Percentiles rank a stretch among this genome's conserved stretches.
Evolutionary conservation across 2,329 filamentous ascomycete genomes (phyloP).

Genomic region (Coniochaeta ligniaria): DNA sequence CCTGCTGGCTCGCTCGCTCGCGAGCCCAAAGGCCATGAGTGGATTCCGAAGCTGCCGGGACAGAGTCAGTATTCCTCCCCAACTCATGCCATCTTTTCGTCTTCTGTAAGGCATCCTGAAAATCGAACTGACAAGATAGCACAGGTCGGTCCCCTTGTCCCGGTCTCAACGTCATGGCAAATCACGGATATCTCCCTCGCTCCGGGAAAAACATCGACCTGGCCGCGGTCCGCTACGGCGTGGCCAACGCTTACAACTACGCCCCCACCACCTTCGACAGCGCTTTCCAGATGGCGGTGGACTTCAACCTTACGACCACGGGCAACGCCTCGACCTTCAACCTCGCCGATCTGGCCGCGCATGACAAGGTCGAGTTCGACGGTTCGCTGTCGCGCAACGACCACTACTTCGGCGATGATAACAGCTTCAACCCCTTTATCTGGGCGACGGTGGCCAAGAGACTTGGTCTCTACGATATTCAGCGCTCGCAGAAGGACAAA

Average conservation of each 20-base stretch:
- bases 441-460: constrained; percentile 3
- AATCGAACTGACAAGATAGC: neutral
- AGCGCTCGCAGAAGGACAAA: constrained; percentile 6
- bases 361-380: constrained; percentile 13
- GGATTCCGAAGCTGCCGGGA: neutral
- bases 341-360: constrained; percentile 11
- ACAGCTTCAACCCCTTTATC: constrained; percentile 2
- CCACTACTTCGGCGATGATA: constrained; percentile 5
- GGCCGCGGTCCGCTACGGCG: constrained; percentile 15
- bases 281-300: constrained; percentile 19
- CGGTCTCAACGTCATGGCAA: constrained; percentile 27
- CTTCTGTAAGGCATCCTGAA: neutral
- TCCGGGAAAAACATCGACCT: constrained; percentile 20
- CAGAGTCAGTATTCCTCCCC: constrained; percentile 2
- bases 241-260: constrained; percentile 21
- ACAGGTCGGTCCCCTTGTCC: constrained; percentile 22
- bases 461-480: constrained; percentile 9
- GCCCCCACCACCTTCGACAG: constrained; percentile 13
- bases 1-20: neutral
- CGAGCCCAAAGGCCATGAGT: constrained; percentile 6
- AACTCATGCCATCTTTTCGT: neutral
- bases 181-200: constrained; percentile 26
- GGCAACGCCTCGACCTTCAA: constrained; percentile 12
- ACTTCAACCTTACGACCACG: constrained; percentile 12
- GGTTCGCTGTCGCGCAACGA: constrained; percentile 20